Percentiles rank a stretch among this genome's conserved stretches.
These are phyloP conservation scores for Paracoccidioides brasiliensis DNA, from an alignment of 2,329 filamentous ascomycete species.

Conservation along the genomic window DNA sequence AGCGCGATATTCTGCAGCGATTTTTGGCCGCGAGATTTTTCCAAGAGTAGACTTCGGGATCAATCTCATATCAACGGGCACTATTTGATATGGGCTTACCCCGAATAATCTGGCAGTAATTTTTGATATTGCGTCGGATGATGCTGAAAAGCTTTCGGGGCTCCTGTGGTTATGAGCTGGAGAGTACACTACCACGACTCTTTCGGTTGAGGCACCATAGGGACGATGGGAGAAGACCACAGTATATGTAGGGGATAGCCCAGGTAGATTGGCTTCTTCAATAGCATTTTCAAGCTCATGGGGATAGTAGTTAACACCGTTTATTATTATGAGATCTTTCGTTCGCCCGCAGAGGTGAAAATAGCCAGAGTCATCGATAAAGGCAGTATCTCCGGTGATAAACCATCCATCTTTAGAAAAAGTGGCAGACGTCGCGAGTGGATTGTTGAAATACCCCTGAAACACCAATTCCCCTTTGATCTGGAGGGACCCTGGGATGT, in stretches of 20 bases:
- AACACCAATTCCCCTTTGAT: slow-evolving; percentile 24
- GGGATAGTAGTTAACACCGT: slow-evolving; percentile 33
- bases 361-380: slow-evolving; percentile 24
- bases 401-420: slow-evolving; percentile 17
- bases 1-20: slow-evolving; percentile 17
- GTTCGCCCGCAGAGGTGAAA: slow-evolving; percentile 27
- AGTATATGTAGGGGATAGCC: slow-evolving; percentile 17
- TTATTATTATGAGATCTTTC: slow-evolving; percentile 37
- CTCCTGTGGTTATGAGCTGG: slow-evolving; percentile 19
- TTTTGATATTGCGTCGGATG: slow-evolving; percentile 14
- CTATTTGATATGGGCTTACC: slow-evolving; percentile 14
- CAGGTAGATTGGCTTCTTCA: slow-evolving; percentile 21
- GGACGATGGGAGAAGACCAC: slow-evolving; percentile 30
- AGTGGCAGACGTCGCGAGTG: slow-evolving; percentile 8
- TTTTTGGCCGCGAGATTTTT: slow-evolving; percentile 30
- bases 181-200: slow-evolving; percentile 29
- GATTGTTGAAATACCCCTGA: slow-evolving; percentile 12
- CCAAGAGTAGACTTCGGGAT: slow-evolving; percentile 29
- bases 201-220: slow-evolving; percentile 24
- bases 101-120: slow-evolving; percentile 6
- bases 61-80: slow-evolving; percentile 15
- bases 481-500: slow-evolving; percentile 20
- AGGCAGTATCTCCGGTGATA: slow-evolving; percentile 13
- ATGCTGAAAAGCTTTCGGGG: slow-evolving; percentile 9
- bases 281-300: slow-evolving; percentile 29